Evolutionary conservation across 2,329 filamentous ascomycete species (phyloP).

Genomic region (Fusarium sp.): DNA sequence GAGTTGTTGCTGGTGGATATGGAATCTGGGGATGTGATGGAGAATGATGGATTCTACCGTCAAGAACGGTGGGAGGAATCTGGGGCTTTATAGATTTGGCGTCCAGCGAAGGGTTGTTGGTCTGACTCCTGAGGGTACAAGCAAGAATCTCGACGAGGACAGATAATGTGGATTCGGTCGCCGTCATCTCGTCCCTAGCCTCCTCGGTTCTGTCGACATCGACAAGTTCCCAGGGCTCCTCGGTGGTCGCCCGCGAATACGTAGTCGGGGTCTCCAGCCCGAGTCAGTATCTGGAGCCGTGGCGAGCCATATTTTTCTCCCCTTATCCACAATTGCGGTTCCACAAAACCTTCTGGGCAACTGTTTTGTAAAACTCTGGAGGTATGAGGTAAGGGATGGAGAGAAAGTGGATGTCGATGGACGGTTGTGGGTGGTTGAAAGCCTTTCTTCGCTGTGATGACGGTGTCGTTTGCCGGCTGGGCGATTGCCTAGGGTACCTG

Average conservation of each 20-base stretch:
- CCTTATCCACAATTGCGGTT: slow-evolving; percentile 47
- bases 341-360: slow-evolving; percentile 35
- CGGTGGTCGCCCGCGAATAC: slow-evolving; percentile 42
- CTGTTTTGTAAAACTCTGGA: slow-evolving; percentile 38
- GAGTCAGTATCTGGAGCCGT: slow-evolving; percentile 46
- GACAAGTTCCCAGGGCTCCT: slow-evolving; percentile 24
- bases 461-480: slow-evolving; percentile 30
- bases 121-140: slow-evolving; percentile 37
- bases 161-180: slow-evolving; percentile 19
- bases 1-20: slow-evolving; percentile 25
- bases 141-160: slow-evolving; percentile 7
- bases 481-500: slow-evolving; percentile 34
- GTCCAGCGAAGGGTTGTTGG: slow-evolving; percentile 22
- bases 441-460: slow-evolving; percentile 32
- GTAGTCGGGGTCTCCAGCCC: slow-evolving; percentile 41
- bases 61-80: slow-evolving; percentile 57
- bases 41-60: slow-evolving; percentile 53
- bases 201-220: slow-evolving; percentile 31
- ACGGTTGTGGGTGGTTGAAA: slow-evolving; percentile 13
- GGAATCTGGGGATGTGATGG: slow-evolving; percentile 40
- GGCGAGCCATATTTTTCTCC: slow-evolving; percentile 37
- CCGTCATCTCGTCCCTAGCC: slow-evolving; percentile 34
- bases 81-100: slow-evolving; percentile 53
- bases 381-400: slow-evolving; percentile 45
- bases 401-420: slow-evolving; percentile 4